Conservation (phyloP, 2,329 filamentous ascomycete genomes). For the Penicillium sp. region DNA sequence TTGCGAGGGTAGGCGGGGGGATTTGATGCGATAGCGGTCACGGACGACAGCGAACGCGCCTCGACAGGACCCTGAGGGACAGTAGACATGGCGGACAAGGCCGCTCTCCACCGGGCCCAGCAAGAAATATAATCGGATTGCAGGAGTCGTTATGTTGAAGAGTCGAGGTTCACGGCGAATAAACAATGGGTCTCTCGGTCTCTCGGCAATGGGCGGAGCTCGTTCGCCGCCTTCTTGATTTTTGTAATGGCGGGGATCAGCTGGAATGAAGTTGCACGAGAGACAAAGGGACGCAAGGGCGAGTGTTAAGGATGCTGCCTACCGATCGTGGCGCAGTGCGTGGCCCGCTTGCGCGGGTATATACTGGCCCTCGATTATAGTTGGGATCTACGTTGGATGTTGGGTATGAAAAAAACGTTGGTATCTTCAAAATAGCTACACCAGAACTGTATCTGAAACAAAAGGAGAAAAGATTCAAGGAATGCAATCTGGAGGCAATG, state of each 20-base stretch:
- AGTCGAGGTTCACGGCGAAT: conserved; percentile 2
- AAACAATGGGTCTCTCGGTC: conserved; percentile 24
- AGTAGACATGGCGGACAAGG: conserved; percentile 27
- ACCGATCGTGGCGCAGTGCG: conserved; percentile 26
- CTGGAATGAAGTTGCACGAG: neutral
- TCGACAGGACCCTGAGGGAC: conserved; percentile 56
- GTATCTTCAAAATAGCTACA: conserved; percentile 29
- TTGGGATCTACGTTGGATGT: conserved; percentile 11
- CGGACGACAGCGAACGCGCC: conserved; percentile 76
- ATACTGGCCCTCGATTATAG: conserved; percentile 8
- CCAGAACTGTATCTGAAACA: conserved; percentile 7
- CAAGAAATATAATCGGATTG: neutral
- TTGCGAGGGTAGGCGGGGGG: conserved; percentile 84
- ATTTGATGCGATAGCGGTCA: conserved; percentile 80
- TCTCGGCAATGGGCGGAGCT: conserved; percentile 17
- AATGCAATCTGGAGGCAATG: conserved; percentile 12
- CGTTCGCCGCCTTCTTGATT: conserved; percentile 6
- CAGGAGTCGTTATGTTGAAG: neutral
- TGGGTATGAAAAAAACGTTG: conserved; percentile 15
- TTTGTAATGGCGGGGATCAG: neutral
- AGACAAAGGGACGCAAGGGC: conserved; percentile 17
- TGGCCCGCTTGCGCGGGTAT: conserved; percentile 16
- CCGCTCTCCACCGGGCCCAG: conserved; percentile 28
- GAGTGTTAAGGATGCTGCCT: conserved; percentile 19
- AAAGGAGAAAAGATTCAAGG: conserved; percentile 4